Conservation (phyloP, 257 asterid genomes). For the Ajuga chamaepitys region DNA sequence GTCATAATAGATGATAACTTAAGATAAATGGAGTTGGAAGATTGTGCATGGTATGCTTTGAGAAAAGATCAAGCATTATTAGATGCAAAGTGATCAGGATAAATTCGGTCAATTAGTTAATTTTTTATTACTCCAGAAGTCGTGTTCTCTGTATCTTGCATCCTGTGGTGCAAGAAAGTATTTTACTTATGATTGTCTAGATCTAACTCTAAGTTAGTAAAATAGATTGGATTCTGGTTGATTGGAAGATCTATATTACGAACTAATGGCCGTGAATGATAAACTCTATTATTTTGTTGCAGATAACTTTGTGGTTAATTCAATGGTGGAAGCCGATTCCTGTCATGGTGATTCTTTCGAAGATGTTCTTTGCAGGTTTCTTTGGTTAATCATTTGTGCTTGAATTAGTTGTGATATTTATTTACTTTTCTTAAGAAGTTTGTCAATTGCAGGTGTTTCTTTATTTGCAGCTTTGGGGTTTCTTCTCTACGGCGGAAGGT, state of each 20-base stretch:
- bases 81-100: not conserved
- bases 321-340: slow-evolving; percentile 87
- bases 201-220: not conserved
- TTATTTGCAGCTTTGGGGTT: slow-evolving; percentile 91
- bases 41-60: not conserved
- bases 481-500: slow-evolving; percentile 99
- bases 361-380: slow-evolving; percentile 98
- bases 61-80: not conserved
- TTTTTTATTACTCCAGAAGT: not conserved
- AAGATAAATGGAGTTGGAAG: not conserved
- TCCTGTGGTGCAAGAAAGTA: not conserved
- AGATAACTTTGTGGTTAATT: slow-evolving; percentile 74
- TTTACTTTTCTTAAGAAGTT: slow-evolving; percentile 20
- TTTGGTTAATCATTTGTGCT: slow-evolving; percentile 19
- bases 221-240: not conserved
- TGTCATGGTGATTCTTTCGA: slow-evolving; percentile 54
- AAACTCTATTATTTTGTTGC: slow-evolving; percentile 23
- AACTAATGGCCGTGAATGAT: not conserved
- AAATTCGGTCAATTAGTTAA: not conserved
- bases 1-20: not conserved
- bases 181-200: not conserved
- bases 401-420: slow-evolving; percentile 1
- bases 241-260: not conserved
- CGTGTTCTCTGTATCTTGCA: not conserved
- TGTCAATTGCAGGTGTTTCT: slow-evolving; percentile 61